Evolutionary conservation across 768 basidiomycete genomes (phyloP).

Genomic region (Tubosaeta sp.): DNA sequence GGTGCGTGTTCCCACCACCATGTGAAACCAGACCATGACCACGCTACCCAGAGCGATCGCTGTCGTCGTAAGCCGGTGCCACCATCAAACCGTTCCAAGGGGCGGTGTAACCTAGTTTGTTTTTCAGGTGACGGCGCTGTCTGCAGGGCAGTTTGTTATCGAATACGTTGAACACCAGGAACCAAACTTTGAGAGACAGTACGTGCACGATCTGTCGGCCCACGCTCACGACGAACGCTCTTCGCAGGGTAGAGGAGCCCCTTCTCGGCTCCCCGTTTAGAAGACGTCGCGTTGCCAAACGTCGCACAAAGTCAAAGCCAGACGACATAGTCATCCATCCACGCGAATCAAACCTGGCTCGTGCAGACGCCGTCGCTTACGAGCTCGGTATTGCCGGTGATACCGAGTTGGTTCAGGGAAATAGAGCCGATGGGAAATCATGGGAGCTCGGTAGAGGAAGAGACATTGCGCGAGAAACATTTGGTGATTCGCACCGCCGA

Average conservation of each 20-base stretch:
- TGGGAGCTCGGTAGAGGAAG: slow-evolving; percentile 54
- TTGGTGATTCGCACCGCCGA: slow-evolving; percentile 24
- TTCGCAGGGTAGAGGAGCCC: slow-evolving; percentile 20
- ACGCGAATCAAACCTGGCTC: slow-evolving; percentile 55
- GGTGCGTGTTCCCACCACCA: slow-evolving; percentile 40
- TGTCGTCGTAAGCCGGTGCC: slow-evolving; percentile 16
- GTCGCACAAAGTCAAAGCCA: slow-evolving; percentile 53
- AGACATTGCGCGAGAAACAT: slow-evolving; percentile 45
- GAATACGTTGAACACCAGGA: slow-evolving; percentile 31
- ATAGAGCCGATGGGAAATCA: slow-evolving; percentile 34
- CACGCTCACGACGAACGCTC: neutral
- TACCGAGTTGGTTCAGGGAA: slow-evolving; percentile 44
- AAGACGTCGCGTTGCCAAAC: slow-evolving; percentile 16
- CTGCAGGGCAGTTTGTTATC: slow-evolving; percentile 55
- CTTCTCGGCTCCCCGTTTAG: slow-evolving; percentile 16
- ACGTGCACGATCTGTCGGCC: slow-evolving; percentile 1
- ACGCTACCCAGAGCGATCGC: slow-evolving; percentile 19
- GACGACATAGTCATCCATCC: slow-evolving; percentile 62
- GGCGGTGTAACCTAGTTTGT: neutral
- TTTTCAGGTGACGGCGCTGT: slow-evolving; percentile 50
- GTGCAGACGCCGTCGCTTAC: slow-evolving; percentile 59
- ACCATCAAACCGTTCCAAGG: neutral
- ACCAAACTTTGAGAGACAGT: slow-evolving; percentile 17
- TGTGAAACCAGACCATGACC: slow-evolving; percentile 7
- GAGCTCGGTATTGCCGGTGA: slow-evolving; percentile 49